phyloP scores from a whole-genome alignment of 495 filamentous ascomycete genomes.

The Tuber borchii region DNA sequence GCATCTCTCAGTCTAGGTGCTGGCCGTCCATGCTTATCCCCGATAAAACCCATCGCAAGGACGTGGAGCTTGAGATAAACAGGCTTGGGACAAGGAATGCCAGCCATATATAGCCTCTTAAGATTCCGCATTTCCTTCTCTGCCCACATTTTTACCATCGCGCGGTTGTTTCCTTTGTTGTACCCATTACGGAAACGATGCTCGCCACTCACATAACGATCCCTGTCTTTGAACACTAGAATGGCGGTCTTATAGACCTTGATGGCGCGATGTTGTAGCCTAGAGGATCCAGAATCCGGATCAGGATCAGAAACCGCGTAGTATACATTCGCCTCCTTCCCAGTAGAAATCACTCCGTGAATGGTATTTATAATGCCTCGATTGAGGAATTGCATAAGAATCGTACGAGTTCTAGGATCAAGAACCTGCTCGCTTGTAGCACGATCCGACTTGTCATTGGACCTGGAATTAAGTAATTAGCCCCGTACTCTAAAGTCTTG shows the following conservation, averaged over 20 bases:
- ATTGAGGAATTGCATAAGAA: conserved; percentile 91
- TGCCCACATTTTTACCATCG: conserved; percentile 97
- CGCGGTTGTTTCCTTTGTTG: conserved; percentile 83
- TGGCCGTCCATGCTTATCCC: conserved; percentile 75
- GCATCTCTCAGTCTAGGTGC: conserved; percentile 68
- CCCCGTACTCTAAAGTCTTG: neutral
- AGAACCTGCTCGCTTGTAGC: conserved; percentile 91
- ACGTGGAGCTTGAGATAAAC: conserved; percentile 82
- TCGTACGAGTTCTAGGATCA: conserved; percentile 89
- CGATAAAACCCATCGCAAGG: conserved; percentile 86
- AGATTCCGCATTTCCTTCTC: conserved; percentile 97
- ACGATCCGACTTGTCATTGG: conserved; percentile 77
- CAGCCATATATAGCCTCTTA: conserved; percentile 69
- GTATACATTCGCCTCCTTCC: conserved; percentile 98
- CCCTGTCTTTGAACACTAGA: conserved; percentile 91
- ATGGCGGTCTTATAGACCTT: conserved; percentile 98
- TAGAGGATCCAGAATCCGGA: conserved; percentile 49
- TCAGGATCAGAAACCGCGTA: conserved; percentile 57
- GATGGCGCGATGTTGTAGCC: conserved; percentile 63
- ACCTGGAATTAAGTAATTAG: conserved; percentile 8
- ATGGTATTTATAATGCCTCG: conserved; percentile 67
- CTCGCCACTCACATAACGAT: conserved; percentile 89
- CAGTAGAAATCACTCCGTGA: conserved; percentile 86
- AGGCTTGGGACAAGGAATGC: conserved; percentile 85
- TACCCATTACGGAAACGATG: conserved; percentile 75